Conservation (phyloP, 2,329 filamentous ascomycete genomes). For the Phialophora tarda region DNA sequence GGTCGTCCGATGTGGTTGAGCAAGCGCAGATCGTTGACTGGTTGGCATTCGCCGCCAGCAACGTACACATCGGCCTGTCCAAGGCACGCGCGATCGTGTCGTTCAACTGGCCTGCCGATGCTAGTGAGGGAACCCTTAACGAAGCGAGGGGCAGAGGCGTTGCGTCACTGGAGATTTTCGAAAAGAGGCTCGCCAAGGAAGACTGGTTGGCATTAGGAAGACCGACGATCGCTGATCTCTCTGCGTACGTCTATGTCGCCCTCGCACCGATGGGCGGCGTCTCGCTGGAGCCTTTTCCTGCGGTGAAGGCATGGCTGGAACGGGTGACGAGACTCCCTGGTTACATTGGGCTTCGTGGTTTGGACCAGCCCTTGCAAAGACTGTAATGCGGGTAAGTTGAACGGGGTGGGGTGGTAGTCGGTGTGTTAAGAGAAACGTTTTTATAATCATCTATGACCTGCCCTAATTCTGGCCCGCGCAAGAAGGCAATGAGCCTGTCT, state of each 20-base stretch:
- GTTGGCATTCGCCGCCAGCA: slow-evolving; percentile 26
- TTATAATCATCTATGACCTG: no score
- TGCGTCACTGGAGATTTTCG: slow-evolving; percentile 58
- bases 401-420: no score
- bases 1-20: slow-evolving; percentile 21
- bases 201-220: slow-evolving; percentile 30
- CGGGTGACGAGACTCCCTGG: slow-evolving; percentile 15
- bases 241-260: slow-evolving; percentile 37
- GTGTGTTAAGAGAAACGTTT: no score
- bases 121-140: slow-evolving; percentile 28
- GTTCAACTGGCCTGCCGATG: slow-evolving; percentile 34
- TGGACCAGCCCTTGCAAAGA: slow-evolving; percentile 17
- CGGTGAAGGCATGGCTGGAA: slow-evolving; percentile 24
- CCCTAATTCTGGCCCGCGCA: no score
- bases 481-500: no score
- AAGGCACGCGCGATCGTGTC: slow-evolving; percentile 38
- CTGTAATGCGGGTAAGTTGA: background rate
- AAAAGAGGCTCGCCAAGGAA: slow-evolving; percentile 28
- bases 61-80: slow-evolving; percentile 21
- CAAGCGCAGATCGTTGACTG: slow-evolving; percentile 30
- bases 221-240: slow-evolving; percentile 37
- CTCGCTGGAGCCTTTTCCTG: slow-evolving; percentile 44
- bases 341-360: slow-evolving; percentile 18
- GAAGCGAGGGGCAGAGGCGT: slow-evolving; percentile 63
- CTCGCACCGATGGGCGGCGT: slow-evolving; percentile 38